Evolutionary conservation across 2,329 filamentous ascomycete species (phyloP).

Genomic region (Fusarium albosuccineum): DNA sequence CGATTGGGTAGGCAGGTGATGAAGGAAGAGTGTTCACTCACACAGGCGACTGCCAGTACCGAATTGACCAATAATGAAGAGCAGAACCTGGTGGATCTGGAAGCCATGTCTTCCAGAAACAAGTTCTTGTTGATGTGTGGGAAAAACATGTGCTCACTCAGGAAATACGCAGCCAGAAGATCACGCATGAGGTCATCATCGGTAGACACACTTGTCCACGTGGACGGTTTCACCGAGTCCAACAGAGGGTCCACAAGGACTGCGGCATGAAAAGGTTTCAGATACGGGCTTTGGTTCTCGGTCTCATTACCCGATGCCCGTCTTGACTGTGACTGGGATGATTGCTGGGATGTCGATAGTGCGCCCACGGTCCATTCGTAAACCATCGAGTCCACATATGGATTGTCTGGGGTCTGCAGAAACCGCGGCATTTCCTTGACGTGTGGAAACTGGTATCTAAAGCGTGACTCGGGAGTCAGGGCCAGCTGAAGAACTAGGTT

Average conservation of each 20-base stretch:
- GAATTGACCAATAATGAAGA: conserved; percentile 17
- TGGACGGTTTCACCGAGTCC: conserved; percentile 1
- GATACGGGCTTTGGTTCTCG: conserved; percentile 4
- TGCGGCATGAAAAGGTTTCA: conserved; percentile 25
- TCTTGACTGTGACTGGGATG: background rate
- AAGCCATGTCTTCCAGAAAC: conserved; percentile 25
- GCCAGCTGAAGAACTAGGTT: conserved; percentile 21
- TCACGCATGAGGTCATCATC: background rate
- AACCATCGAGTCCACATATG: conserved; percentile 15
- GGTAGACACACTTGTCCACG: background rate
- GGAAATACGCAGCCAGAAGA: conserved; percentile 1
- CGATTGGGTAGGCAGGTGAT: no score
- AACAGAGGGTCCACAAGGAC: conserved; percentile 8
- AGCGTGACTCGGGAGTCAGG: conserved; percentile 11
- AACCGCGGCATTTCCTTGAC: background rate
- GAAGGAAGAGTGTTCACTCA: background rate
- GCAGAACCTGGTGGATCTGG: background rate
- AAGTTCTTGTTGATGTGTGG: conserved; percentile 20
- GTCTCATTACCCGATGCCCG: rapidly evolving
- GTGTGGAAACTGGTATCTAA: conserved; percentile 10
- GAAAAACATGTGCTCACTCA: conserved; percentile 23
- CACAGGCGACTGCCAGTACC: conserved; percentile 20
- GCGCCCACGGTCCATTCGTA: conserved; percentile 11
- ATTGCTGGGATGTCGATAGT: no score
- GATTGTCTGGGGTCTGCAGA: conserved; percentile 3